Percentiles rank a stretch among this genome's conserved stretches.
These are phyloP conservation scores for Fusarium subtropicale DNA, from an alignment of 2,329 filamentous ascomycete species.

Conservation along the genomic window DNA sequence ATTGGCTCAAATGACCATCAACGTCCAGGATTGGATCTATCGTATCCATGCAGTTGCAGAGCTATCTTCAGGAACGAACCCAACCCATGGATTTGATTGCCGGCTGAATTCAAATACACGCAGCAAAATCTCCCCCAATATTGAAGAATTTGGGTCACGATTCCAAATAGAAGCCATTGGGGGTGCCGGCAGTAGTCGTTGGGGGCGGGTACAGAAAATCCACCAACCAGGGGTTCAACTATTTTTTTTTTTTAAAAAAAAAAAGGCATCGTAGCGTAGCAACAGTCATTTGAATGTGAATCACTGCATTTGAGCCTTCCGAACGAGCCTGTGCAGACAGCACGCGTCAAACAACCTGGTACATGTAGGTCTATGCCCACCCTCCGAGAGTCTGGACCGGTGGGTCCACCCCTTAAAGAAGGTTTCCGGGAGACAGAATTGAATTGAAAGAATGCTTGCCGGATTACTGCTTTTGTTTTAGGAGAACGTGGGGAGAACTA, in stretches of 20 bases:
- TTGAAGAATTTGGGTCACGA: constrained; percentile 30
- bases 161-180: constrained; percentile 31
- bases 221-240: constrained; percentile 35
- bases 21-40: constrained; percentile 27
- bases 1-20: constrained; percentile 16
- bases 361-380: constrained; percentile 1
- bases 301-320: constrained; percentile 28
- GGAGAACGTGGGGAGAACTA: constrained; percentile 4
- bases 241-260: too few species aligned
- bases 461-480: constrained; percentile 29
- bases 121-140: constrained; percentile 35
- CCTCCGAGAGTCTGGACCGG: constrained; percentile 26
- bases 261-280: not conserved
- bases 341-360: constrained; percentile 17
- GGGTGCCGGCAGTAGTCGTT: constrained; percentile 32
- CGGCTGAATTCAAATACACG: constrained; percentile 8
- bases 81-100: constrained; percentile 18
- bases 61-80: constrained; percentile 31
- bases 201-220: constrained; percentile 44
- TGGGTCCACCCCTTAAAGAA: constrained; percentile 27
- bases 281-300: constrained; percentile 21
- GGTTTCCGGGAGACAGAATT: constrained; percentile 32
- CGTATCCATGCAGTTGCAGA: constrained; percentile 27
- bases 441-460: constrained; percentile 19
- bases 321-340: not conserved